These are phyloP conservation scores for Pseudogymnoascus sp. DNA, from an alignment of 2,329 filamentous ascomycete species.

Conservation along the genomic window DNA sequence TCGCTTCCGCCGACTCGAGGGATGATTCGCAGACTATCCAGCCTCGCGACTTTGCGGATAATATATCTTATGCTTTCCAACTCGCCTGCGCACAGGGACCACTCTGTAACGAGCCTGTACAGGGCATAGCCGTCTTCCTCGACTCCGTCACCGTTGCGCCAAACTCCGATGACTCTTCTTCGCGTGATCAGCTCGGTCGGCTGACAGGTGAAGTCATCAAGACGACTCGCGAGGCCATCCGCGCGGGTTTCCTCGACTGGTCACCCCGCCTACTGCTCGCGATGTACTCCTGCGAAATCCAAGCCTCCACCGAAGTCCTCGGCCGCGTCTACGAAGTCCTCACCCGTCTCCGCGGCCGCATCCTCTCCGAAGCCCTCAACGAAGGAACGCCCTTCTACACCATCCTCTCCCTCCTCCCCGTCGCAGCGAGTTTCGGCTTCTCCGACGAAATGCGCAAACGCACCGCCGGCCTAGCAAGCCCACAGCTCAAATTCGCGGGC, in stretches of 20 bases:
- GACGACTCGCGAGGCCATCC: constrained; percentile 75
- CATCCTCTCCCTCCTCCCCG: constrained; percentile 78
- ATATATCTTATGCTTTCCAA: constrained; percentile 90
- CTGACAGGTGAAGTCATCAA: constrained; percentile 92
- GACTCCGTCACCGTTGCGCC: constrained; percentile 65
- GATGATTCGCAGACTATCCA: constrained; percentile 43
- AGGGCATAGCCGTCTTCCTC: constrained; percentile 85
- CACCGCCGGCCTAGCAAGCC: constrained; percentile 81
- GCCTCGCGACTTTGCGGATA: constrained; percentile 73
- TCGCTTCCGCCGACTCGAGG: not conserved
- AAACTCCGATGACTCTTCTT: constrained; percentile 42
- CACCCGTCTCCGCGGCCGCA: constrained; percentile 83
- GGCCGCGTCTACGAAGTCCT: constrained; percentile 96
- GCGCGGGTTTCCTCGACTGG: constrained; percentile 88
- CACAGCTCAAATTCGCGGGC: constrained; percentile 87
- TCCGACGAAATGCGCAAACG: constrained; percentile 93
- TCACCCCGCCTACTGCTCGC: constrained; percentile 88
- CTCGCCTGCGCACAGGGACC: constrained; percentile 83
- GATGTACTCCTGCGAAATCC: constrained; percentile 97
- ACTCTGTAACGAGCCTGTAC: constrained; percentile 85
- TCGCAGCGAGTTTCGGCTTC: constrained; percentile 94
- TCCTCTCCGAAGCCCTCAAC: constrained; percentile 85
- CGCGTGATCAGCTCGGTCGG: constrained; percentile 63
- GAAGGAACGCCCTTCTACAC: constrained; percentile 96
- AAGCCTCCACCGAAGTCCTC: constrained; percentile 88